Evolutionary conservation across 495 filamentous ascomycete genomes (phyloP), one percentile per base, ranked within the genome.

Genomic region (Xylaria sp.): DNA sequence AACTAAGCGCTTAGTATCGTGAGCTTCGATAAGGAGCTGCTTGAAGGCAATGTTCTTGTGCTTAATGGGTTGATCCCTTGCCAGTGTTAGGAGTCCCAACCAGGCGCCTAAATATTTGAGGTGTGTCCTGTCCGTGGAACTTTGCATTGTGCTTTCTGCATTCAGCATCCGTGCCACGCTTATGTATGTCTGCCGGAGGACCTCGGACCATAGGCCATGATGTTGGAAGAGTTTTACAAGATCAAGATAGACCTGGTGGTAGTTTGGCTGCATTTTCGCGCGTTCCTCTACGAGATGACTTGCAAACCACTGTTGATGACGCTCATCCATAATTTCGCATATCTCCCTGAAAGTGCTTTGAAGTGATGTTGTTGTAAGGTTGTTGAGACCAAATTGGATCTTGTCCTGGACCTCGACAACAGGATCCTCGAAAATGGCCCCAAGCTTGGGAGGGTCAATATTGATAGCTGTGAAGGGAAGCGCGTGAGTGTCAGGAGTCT

Each of bases 11-110:
- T 97, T 91, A 5, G 93, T 94, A 71, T 97, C 93, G 71, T 92
- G 93, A 5, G 92, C 96, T 83, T 99, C 96, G 65, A 97, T 88
- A 11, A 99, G 89, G 8, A 99, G 85, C 71, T 97, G 93, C 78
- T 95, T 95, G 87, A 99, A 98, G 2, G 95, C 96, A 61, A 99
- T 94, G 81, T 97, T 97, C 79, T 91, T 95, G 79, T 96, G 94
- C 80, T 95, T 95, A 82, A 99, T 95, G 9, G 96, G 95, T 79
- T 97, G 95, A 79, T 99, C 92, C 69, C 94, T 91, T 15, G 95
- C 96, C 68, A 99, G 88, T 8, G 96, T 99, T 76, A 99, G 81
- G 24, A 94, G 93, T 5, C 96, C 96, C 35, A 99, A 88, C 96
- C 96, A 99, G 52, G 88, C 88, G 53, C 91, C 95, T 11, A 99